A percentile compares a stretch with the other conserved stretches of the same genome.
These are phyloP conservation scores for Sordariomycetes sp. DNA, from an alignment of 2,329 filamentous ascomycete species.

Conservation along the genomic window DNA sequence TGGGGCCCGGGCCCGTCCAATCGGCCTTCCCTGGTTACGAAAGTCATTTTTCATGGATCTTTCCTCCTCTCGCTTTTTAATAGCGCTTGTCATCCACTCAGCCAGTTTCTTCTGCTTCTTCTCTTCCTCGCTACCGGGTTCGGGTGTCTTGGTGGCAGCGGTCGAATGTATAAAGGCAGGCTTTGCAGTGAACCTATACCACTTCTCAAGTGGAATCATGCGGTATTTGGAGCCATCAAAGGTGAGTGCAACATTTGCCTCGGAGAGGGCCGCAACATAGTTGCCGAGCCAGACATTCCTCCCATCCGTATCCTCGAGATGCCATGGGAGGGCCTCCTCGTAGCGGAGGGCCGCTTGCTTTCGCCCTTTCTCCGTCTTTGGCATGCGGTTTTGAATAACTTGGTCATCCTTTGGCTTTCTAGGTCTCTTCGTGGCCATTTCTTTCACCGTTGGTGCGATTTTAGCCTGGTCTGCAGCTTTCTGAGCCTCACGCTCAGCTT, in stretches of 20 bases:
- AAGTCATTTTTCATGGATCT: conserved; percentile 45
- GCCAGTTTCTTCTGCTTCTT: conserved; percentile 23
- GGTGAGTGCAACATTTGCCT: conserved; percentile 69
- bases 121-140: conserved; percentile 60
- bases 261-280: conserved; percentile 80
- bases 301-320: conserved; percentile 89
- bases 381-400: conserved; percentile 73
- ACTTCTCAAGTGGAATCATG: conserved; percentile 88
- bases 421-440: conserved; percentile 43
- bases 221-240: conserved; percentile 59
- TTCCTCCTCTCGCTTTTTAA: conserved; percentile 34
- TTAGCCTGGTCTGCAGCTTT: conserved; percentile 79
- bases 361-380: conserved; percentile 66
- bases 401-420: conserved; percentile 71
- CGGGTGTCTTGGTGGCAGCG: conserved; percentile 58
- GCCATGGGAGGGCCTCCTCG: conserved; percentile 92
- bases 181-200: conserved; percentile 78
- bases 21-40: not conserved
- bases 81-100: conserved; percentile 1
- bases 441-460: conserved; percentile 72
- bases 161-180: conserved; percentile 57
- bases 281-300: conserved; percentile 89
- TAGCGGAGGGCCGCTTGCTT: conserved; percentile 65
- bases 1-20: conserved; percentile 5
- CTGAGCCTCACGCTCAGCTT: conserved; percentile 73